Percentiles rank a stretch among this genome's conserved stretches.
These are phyloP conservation scores for Babesia divergens DNA, from an alignment of 169 alveolate species.

Conservation along the genomic window DNA sequence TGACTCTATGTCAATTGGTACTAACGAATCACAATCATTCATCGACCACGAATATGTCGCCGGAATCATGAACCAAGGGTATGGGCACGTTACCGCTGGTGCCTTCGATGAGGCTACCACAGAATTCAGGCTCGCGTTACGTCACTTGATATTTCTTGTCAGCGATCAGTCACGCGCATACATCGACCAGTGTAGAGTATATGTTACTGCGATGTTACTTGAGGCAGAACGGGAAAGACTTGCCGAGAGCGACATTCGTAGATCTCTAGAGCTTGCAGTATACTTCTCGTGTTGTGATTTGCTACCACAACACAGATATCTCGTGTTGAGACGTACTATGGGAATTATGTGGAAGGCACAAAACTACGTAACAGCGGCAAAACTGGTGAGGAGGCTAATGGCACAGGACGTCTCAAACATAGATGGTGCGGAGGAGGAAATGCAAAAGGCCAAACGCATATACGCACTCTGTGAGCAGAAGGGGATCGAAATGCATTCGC, in stretches of 20 bases:
- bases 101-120: slow-evolving; percentile 13
- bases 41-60: slow-evolving; percentile 8
- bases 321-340: slow-evolving; percentile 81
- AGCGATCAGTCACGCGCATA: slow-evolving; percentile 23
- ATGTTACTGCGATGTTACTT: slow-evolving; percentile 70
- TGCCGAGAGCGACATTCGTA: slow-evolving; percentile 43
- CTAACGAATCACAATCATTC: background rate
- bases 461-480: slow-evolving; percentile 54
- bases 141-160: slow-evolving; percentile 23
- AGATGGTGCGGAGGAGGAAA: slow-evolving; percentile 61
- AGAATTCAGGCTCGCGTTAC: slow-evolving; percentile 17
- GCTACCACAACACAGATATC: slow-evolving; percentile 75
- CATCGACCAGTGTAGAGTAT: slow-evolving; percentile 49
- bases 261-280: slow-evolving; percentile 80
- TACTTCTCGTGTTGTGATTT: slow-evolving; percentile 79
- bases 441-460: slow-evolving; percentile 60
- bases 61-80: slow-evolving; percentile 20
- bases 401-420: slow-evolving; percentile 41
- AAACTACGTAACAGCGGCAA: slow-evolving; percentile 78
- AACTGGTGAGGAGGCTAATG: slow-evolving; percentile 64
- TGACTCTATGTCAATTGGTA: background rate
- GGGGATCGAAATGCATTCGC: slow-evolving; percentile 33
- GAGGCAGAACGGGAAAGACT: slow-evolving; percentile 68
- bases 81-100: slow-evolving; percentile 24
- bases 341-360: slow-evolving; percentile 86